These are phyloP conservation scores for Candida adriatica DNA, from an alignment of 805 yeast genomes.

Conservation along the genomic window DNA sequence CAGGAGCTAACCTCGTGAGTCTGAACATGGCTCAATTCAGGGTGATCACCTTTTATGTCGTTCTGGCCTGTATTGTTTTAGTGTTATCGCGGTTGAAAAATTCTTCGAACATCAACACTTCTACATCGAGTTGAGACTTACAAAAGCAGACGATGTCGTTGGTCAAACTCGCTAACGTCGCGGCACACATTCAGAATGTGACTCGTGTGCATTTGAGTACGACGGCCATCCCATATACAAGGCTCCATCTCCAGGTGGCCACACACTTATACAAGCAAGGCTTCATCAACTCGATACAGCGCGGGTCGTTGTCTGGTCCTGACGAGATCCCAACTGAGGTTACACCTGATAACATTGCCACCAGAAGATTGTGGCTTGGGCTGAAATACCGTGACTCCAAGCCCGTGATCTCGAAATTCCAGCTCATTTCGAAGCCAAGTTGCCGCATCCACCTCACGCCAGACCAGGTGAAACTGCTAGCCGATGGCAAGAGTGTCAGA, in stretches of 20 bases:
- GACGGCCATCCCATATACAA: slow-evolving; percentile 78
- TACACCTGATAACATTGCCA: slow-evolving; percentile 79
- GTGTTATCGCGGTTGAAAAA: neutral
- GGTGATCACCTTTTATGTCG: too few relatives aligned
- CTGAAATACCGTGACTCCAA: slow-evolving; percentile 77
- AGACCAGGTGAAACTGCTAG: slow-evolving; percentile 63
- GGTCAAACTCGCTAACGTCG: slow-evolving; percentile 74
- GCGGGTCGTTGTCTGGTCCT: slow-evolving; percentile 83
- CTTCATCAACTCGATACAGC: slow-evolving; percentile 72
- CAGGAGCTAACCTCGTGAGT: too few relatives aligned
- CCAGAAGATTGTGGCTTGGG: slow-evolving; percentile 88
- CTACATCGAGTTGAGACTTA: too few relatives aligned
- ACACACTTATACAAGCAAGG: slow-evolving; percentile 88
- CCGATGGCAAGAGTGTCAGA: slow-evolving; percentile 71
- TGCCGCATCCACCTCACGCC: slow-evolving; percentile 58
- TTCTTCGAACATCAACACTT: neutral
- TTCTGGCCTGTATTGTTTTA: too few relatives aligned
- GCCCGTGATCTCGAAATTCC: slow-evolving; percentile 68
- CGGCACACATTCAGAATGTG: slow-evolving; percentile 88
- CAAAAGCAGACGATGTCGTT: slow-evolving; percentile 59
- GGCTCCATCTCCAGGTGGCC: slow-evolving; percentile 76
- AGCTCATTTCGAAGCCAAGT: slow-evolving; percentile 79
- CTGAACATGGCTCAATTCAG: too few relatives aligned
- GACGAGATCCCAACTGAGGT: slow-evolving; percentile 67
- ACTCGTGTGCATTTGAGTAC: slow-evolving; percentile 64